Base-by-base conservation (phyloP, 2,329 filamentous ascomycete genomes). In the Microcyclosporella mali region DNA sequence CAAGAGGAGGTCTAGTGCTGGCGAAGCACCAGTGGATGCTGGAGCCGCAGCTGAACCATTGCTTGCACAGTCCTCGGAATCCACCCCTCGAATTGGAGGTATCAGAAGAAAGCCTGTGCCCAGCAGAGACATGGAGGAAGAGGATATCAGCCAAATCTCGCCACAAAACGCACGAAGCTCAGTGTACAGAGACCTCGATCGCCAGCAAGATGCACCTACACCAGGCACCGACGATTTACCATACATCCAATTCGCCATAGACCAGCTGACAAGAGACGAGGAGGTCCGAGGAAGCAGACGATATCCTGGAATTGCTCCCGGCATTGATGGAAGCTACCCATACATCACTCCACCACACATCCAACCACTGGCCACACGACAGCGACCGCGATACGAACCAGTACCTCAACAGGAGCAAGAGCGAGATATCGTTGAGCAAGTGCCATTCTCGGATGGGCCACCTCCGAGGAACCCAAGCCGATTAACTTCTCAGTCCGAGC, bases 241-340 rank as follows among this genome's bases (percentile, higher is more conserved):
- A 0, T 94, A 89, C 64, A 86, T 95, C 50, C 84, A 84, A 51
- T 94, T 92, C 63, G 89, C 90, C 31, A 79, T 97, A 50, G 85
- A 94, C 51, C 87, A 90, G 50, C 70, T 97, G 54, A 94, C 88
- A 4, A 74, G 84, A 36, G 79, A 85, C 56, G 82, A 82, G 44
- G 80, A 85, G 47, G 72, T 80, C 4, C 67, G 71, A 44, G 73
- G 75, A 8, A 70, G 74, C 42, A 69, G 72, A 41, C 67, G 75
- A 52, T 72, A 77, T 40, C 73, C 41, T 29, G 45, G 45, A 31
- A 43, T 43, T 15, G 53, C 43, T n/a, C 42, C 46, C 28, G 53
- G 50, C n/a, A 36, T 46, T 15, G 45, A 55, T 21, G 52, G 50
- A 28, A 46, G 45, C 30, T 55, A 53, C 32, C 50, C 53, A 17